phyloP scores from a whole-genome alignment of 2,329 filamentous ascomycete species.

The Alternaria infectoria region DNA sequence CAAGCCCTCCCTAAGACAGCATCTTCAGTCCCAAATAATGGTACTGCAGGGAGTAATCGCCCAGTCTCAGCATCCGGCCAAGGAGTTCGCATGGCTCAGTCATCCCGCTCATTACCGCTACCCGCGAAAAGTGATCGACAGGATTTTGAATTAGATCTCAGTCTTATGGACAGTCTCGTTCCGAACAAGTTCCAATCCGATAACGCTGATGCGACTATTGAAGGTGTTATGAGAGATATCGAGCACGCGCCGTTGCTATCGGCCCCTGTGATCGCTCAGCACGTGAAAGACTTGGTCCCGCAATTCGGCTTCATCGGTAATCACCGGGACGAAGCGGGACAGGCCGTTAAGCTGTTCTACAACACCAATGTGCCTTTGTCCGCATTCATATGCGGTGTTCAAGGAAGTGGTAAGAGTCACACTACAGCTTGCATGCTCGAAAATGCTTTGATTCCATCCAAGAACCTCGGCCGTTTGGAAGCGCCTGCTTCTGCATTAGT shows the following conservation, averaged over 20 bases:
- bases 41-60: no score
- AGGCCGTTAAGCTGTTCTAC: slow-evolving; percentile 45
- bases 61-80: no score
- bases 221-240: neutral
- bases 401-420: slow-evolving; percentile 68
- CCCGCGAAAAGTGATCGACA: no score
- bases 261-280: neutral
- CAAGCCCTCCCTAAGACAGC: no score
- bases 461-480: neutral
- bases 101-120: no score
- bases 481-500: neutral
- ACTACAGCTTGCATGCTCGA: slow-evolving; percentile 63
- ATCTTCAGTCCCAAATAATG: no score
- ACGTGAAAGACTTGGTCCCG: neutral
- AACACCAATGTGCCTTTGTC: slow-evolving; percentile 65
- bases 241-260: neutral
- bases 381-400: slow-evolving; percentile 67
- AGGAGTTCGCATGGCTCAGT: no score
- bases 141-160: neutral
- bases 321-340: neutral
- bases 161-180: neutral
- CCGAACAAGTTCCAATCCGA: neutral
- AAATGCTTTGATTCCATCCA: slow-evolving; percentile 12
- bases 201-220: neutral
- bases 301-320: neutral